These are phyloP conservation scores for Calonectria leucothoes DNA, from an alignment of 2,329 filamentous ascomycete species.

Conservation along the genomic window DNA sequence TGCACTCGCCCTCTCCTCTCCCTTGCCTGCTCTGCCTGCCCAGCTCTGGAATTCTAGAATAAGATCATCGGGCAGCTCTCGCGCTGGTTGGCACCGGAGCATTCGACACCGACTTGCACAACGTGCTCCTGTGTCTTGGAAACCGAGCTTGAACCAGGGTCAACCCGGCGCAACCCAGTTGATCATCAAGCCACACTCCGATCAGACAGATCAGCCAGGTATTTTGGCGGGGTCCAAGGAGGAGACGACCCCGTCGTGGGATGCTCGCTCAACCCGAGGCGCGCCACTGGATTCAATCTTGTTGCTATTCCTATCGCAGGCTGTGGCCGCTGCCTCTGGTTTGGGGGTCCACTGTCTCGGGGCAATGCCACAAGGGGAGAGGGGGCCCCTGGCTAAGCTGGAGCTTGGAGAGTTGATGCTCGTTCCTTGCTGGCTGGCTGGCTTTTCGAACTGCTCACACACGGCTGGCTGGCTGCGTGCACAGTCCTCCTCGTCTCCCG, in stretches of 20 bases:
- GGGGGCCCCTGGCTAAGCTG: conserved; percentile 8
- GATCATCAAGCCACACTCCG: conserved; percentile 44
- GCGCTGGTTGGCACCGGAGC: background rate
- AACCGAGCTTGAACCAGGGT: conserved; percentile 26
- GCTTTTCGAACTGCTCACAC: background rate
- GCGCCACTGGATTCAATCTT: conserved; percentile 1
- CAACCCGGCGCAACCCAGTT: conserved; percentile 39
- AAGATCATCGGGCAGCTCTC: background rate
- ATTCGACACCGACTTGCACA: conserved; percentile 11
- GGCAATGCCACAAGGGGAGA: background rate
- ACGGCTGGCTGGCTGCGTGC: background rate
- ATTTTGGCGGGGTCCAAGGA: conserved; percentile 18
- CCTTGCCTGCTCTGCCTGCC: conserved; percentile 4
- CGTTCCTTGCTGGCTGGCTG: background rate
- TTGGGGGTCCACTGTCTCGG: background rate
- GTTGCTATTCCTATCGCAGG: conserved; percentile 30
- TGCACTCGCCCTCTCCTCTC: background rate
- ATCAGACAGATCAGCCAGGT: conserved; percentile 42
- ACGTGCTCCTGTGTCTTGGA: background rate
- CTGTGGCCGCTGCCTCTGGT: conserved; percentile 6
- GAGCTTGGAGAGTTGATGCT: conserved; percentile 2
- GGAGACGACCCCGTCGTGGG: background rate
- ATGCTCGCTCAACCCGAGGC: background rate
- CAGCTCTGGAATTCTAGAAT: conserved; percentile 1
- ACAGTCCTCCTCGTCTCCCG: background rate